Conservation (phyloP, 2,329 filamentous ascomycete species). For the Catunica adiposa region DNA sequence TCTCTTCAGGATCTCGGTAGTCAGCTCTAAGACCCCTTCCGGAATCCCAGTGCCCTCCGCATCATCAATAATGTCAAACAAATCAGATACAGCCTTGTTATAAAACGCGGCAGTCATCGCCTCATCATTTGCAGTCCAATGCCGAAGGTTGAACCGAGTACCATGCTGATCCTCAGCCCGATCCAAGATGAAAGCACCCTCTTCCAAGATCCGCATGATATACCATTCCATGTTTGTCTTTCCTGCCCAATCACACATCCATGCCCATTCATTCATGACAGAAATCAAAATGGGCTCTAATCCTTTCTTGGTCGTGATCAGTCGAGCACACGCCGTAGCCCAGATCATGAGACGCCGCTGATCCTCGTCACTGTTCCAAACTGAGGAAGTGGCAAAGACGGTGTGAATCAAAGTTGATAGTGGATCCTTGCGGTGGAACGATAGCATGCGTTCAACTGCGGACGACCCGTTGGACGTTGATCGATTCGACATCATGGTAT, state of each 20-base stretch:
- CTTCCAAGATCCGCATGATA: slow-evolving; percentile 84
- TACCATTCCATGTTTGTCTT: slow-evolving; percentile 84
- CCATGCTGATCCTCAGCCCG: slow-evolving; percentile 64
- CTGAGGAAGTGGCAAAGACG: slow-evolving; percentile 73
- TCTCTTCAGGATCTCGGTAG: slow-evolving; percentile 66
- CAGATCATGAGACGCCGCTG: slow-evolving; percentile 66
- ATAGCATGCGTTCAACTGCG: slow-evolving; percentile 62
- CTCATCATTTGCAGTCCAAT: slow-evolving; percentile 63
- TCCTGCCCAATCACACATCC: slow-evolving; percentile 77
- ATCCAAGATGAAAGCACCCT: slow-evolving; percentile 80
- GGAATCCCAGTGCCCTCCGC: slow-evolving; percentile 74
- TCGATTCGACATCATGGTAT: slow-evolving; percentile 18
- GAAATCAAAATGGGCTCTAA: slow-evolving; percentile 69
- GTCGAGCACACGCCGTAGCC: slow-evolving; percentile 70
- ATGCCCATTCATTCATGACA: slow-evolving; percentile 74
- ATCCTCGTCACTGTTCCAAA: slow-evolving; percentile 67
- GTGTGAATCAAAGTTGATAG: slow-evolving; percentile 74
- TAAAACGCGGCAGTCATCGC: slow-evolving; percentile 80
- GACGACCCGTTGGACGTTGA: slow-evolving; percentile 26
- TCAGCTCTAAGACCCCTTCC: slow-evolving; percentile 66
- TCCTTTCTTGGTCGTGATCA: slow-evolving; percentile 61
- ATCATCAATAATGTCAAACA: slow-evolving; percentile 79
- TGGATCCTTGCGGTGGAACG: slow-evolving; percentile 77
- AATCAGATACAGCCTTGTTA: slow-evolving; percentile 56
- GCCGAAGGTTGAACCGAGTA: slow-evolving; percentile 52